Evolutionary conservation across 2,329 filamentous ascomycete species (phyloP), one percentile per base, ranked within the genome.

Genomic region (Penicillium polonicum): DNA sequence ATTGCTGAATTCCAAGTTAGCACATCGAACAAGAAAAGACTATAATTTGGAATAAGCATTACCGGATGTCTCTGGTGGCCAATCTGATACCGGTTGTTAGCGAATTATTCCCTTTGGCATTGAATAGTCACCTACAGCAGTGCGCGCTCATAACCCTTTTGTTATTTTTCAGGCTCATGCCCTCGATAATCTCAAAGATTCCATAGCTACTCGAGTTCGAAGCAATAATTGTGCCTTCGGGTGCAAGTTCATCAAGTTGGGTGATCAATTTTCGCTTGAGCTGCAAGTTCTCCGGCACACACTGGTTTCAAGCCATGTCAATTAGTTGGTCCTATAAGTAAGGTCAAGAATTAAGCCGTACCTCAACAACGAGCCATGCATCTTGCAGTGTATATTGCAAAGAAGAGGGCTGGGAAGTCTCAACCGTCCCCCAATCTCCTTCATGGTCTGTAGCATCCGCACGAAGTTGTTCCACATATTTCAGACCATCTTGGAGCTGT

Each of bases 141-240:
- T 80, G 79, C 4, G 74, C 72, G 55, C 78, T 81, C 27, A 79
- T 60, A 19, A 80, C 63, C 2, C 79, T 68, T 0, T 66, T 62
- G 7, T 64, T 65, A 13, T 76, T 65, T 29, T 69, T 72, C 10
- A 80, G 46, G 0, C 60, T 60, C 23, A 80, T 52, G 0, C 69
- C 70, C 1, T 76, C 65, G 0, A 79, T 58, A n/a, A 81, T 78
- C 49, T 80, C 77, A 0, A 69, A 68, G 21, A 76, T 78, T 7
- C 74, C 72, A 60, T 78, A 80, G 50, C 78, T 80, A 57, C 78
- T 80, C 0, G 79, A 81, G 52, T 81, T 81, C 0, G 77, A 79
- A 0, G 76, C 78, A 44, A 81, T 73, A 6, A 80, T 76, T 0
- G 73, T 74, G 0, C 74, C 68, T 0, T 66, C 56, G 0, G 67